Evolutionary conservation across 148 eudicot species (phyloP).

Genomic region (Spergularia bocconei): DNA sequence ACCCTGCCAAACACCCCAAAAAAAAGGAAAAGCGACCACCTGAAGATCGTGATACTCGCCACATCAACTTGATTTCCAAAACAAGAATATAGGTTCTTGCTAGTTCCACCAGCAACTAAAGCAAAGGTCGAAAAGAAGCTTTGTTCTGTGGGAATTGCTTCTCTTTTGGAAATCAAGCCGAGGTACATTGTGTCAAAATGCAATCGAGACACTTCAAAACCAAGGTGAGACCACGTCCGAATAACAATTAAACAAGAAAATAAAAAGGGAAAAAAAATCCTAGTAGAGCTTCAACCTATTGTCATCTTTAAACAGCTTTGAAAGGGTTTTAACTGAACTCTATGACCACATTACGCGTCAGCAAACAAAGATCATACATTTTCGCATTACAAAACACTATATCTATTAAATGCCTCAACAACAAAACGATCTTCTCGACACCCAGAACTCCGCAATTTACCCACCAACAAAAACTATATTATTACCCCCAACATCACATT

Average conservation of each 20-base stretch:
- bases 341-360: not conserved
- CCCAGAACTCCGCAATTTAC: too few relatives aligned
- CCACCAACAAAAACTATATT: not conserved
- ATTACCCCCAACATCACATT: not conserved
- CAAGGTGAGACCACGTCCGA: not conserved
- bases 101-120: not conserved
- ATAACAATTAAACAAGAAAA: not conserved
- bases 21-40: not conserved
- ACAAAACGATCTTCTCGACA: not conserved
- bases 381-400: not conserved
- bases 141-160: not conserved
- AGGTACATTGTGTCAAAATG: not conserved
- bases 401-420: not conserved
- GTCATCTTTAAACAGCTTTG: not conserved
- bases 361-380: not conserved
- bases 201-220: not conserved
- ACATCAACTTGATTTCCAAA: not conserved
- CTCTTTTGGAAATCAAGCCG: not conserved
- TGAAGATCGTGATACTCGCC: not conserved
- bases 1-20: not conserved
- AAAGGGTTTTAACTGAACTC: not conserved
- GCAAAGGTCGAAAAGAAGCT: not conserved
- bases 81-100: not conserved
- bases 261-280: not conserved
- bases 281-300: not conserved